Evolutionary conservation across 2,329 filamentous ascomycete species (phyloP), one percentile per base, ranked within the genome.

Genomic region (Ophiostoma ulmi): DNA sequence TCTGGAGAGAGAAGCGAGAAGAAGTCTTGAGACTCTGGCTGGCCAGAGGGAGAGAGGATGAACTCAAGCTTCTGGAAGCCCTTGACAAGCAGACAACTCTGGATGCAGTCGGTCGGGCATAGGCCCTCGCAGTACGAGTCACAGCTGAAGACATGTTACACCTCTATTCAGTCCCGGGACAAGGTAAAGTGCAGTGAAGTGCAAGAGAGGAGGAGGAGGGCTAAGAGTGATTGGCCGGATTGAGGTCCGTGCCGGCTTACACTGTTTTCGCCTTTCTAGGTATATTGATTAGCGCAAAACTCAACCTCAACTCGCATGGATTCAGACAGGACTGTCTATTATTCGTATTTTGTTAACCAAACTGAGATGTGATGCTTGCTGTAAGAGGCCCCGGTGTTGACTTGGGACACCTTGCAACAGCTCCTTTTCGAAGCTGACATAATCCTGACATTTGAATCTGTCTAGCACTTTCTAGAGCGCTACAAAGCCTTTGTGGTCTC

Each of bases 131-230:
- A 35, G 58, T 26, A 63, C 58, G 26, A 22, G 7, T 26, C 20
- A 58, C 52, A 36, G 14, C 26, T 63, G 58, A 26, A 63, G 22
- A 63, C 58, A 63, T 63, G n/a, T 48, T 48, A n/a, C 17, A n/a
- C 17, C 17, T 48, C 41, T 44, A 31, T 7, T 48, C 44, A 20
- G 17, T 48, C 5, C 44, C 17, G 44, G 2, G 44, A 3, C 7
- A n/a, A 48, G 44, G 44, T n/a, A 20, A n/a, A n/a, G 17, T 48
- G 44, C 17, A 48, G 44, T 3, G 17, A n/a, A 48, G 44, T 48
- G 17, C 17, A 20, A 0, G 17, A 7, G n/a, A 13, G 44, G 17
- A 48, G 44, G 44, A 48, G 44, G 44, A n/a, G 44, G 17, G 10
- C n/a, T 17, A 13, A 58, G 52, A 22, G 1, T 31, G 52, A 58